Base-by-base conservation (phyloP, 257 asterid species). In the Rhazya stricta region DNA sequence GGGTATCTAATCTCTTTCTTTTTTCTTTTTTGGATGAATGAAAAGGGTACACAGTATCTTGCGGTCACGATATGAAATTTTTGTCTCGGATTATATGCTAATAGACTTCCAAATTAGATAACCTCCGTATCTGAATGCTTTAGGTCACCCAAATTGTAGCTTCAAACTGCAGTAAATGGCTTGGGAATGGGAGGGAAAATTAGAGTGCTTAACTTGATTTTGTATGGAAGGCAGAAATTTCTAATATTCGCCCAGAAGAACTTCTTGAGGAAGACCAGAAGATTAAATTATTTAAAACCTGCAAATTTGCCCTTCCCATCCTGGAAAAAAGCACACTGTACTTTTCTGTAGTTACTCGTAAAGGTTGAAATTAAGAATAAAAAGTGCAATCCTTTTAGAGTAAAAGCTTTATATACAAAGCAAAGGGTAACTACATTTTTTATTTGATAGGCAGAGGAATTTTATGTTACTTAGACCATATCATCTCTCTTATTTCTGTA, bases 1-100 rank as follows among this genome's bases (percentile, higher is more conserved):
- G 98, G 99, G 99, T 92, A 94, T 36, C 84, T 53, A 48, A 50
- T 68, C 27, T 65, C 11, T 29, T 42, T 48, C 29, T 56, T n/a
- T 57, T 51, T n/a, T n/a, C n/a, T n/a, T n/a, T n/a, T n/a, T n/a
- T n/a, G n/a, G n/a, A n/a, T n/a, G n/a, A n/a, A n/a, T n/a, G n/a
- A n/a, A n/a, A n/a, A n/a, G n/a, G n/a, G n/a, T n/a, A n/a, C n/a
- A n/a, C n/a, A n/a, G n/a, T n/a, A n/a, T n/a, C n/a, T n/a, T n/a
- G n/a, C n/a, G n/a, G n/a, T n/a, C n/a, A n/a, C n/a, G 25, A 25
- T 23, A 46, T 74, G 13, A 30, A 34, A n/a, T 34, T 13, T 51
- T 51, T 60, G 67, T 57, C 65, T 57, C 15, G 3, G 30, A 57
- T 60, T 60, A 8, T 3, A 4, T 60, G 66, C 21, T 13, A 29